Base-by-base conservation (phyloP, 495 filamentous ascomycete genomes). In the Apodospora peruviana region DNA sequence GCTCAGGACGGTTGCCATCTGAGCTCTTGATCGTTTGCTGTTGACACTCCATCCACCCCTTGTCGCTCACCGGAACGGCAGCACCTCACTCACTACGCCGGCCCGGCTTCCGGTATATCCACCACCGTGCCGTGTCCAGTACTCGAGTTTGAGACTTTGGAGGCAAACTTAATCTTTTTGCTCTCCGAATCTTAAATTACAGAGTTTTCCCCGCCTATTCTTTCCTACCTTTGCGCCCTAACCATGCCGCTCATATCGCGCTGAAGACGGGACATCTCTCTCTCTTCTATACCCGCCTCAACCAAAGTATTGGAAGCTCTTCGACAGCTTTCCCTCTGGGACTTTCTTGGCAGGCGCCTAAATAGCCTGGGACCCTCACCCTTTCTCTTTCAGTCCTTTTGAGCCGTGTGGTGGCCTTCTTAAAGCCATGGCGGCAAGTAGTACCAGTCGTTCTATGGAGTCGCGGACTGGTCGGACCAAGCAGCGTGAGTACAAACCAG, bases 381-480 rank as follows among this genome's bases (percentile, higher is more conserved):
- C n/a, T n/a, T n/a, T n/a, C n/a, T n/a, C n/a, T n/a, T n/a, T n/a
- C n/a, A n/a, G n/a, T n/a, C n/a, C n/a, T n/a, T n/a, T n/a, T n/a
- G n/a, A n/a, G n/a, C n/a, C n/a, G n/a, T n/a, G n/a, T n/a, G n/a
- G n/a, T n/a, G n/a, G n/a, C n/a, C n/a, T 21, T 7, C 4, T 35
- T 25, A 43, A 27, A 46, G 49, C 64, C 39, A 73, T 75, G 74
- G 79, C 82, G 73, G 74, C 80, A 50, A 60, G 52, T 41, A 51
- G 58, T 35, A 61, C 75, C 59, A 76, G 66, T 68, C 83, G 83
- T 45, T 74, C 82, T 25, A 90, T 90, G 84, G 82, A 89, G 76
- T 82, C 84, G 57, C 85, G 86, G 46, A 80, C 79, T 48, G 86
- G 86, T 55, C 78, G 86, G 58, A 81, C 71, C 60, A 88, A 88